Evolutionary conservation across 306 rosid genomes (phyloP).

Genomic region (Mimosa bimucronata): DNA sequence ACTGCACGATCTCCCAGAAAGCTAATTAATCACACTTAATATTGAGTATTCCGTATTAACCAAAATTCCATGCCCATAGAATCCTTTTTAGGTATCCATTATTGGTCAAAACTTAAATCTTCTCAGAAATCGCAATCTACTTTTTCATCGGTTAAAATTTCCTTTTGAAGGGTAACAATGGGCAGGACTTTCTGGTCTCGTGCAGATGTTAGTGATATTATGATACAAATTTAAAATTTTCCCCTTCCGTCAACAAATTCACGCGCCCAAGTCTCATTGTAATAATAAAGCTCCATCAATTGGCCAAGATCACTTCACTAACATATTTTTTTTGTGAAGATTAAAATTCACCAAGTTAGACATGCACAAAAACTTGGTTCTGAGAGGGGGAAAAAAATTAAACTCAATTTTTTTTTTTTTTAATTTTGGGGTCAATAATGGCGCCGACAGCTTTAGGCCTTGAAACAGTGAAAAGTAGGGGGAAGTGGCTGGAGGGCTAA

Average conservation of each 20-base stretch:
- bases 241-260: neutral
- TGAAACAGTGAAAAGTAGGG: neutral
- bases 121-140: neutral
- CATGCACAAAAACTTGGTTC: neutral
- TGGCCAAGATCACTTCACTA: neutral
- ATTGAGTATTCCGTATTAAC: neutral
- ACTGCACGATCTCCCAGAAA: neutral
- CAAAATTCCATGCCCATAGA: neutral
- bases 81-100: neutral
- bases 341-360: too few species aligned
- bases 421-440: neutral
- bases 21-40: neutral
- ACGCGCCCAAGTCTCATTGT: neutral
- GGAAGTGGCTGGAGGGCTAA: conserved; percentile 12
- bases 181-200: neutral
- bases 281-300: neutral
- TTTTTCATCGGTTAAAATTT: neutral
- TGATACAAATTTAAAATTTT: neutral
- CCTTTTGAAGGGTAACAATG: neutral
- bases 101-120: neutral
- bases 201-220: neutral
- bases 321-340: neutral
- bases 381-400: neutral
- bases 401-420: neutral
- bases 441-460: conserved; percentile 26